Evolutionary conservation across 1,284 basidiomycete species (phyloP).

Genomic region (Moniliophthora roreri): DNA sequence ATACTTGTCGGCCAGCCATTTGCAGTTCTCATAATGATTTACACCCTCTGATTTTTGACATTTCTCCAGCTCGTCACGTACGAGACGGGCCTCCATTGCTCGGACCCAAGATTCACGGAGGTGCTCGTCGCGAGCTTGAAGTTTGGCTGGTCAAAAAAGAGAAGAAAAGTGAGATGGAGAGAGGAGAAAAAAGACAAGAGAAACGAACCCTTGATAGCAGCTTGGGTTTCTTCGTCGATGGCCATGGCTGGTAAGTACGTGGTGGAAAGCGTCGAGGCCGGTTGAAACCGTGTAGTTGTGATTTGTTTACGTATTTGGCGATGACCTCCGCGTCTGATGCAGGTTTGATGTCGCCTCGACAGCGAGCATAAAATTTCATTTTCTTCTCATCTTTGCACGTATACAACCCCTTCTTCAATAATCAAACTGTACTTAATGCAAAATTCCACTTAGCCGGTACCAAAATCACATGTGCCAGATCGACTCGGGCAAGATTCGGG

Average conservation of each 20-base stretch:
- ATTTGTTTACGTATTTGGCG: background rate
- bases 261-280: background rate
- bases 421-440: too few species aligned
- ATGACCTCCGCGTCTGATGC: background rate
- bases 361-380: too few species aligned
- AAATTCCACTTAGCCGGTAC: too few species aligned
- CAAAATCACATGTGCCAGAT: too few species aligned
- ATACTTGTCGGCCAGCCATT: constrained; percentile 86
- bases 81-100: constrained; percentile 91
- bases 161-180: background rate
- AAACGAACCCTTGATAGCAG: constrained; percentile 48
- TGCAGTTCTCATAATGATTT: constrained; percentile 89
- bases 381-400: too few species aligned
- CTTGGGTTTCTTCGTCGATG: constrained; percentile 41
- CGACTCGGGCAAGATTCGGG: too few species aligned
- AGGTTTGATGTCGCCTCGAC: too few species aligned
- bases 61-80: constrained; percentile 88
- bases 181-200: background rate
- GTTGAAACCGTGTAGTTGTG: background rate
- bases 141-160: constrained; percentile 42
- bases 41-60: constrained; percentile 93
- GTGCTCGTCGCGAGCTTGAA: constrained; percentile 72
- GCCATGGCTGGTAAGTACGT: constrained; percentile 27
- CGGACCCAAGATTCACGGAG: constrained; percentile 94
- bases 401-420: too few species aligned